Conservation (phyloP, 1,284 basidiomycete species). For the Leccinum griseonigrum region DNA sequence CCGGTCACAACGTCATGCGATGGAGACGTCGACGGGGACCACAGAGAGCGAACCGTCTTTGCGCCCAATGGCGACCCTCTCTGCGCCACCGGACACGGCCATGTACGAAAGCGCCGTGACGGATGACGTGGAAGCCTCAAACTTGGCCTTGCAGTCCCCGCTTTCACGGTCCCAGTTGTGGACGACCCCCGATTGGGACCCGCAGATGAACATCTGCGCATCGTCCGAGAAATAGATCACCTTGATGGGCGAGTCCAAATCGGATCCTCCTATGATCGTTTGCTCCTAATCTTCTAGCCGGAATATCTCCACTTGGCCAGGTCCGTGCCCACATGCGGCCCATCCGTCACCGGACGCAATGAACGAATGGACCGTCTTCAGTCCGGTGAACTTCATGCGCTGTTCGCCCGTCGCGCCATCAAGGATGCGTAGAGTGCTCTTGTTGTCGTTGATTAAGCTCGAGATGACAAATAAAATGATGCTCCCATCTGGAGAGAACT, state of each 20-base stretch:
- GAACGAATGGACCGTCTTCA: slow-evolving; percentile 11
- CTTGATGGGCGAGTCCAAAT: background rate
- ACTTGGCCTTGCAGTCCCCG: slow-evolving; percentile 15
- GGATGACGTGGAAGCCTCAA: slow-evolving; percentile 2
- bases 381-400: slow-evolving; percentile 7
- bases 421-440: slow-evolving; percentile 14
- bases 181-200: slow-evolving; percentile 14
- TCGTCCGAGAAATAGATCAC: slow-evolving; percentile 14
- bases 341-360: slow-evolving; percentile 13
- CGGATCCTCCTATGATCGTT: background rate
- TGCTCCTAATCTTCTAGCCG: background rate
- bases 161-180: slow-evolving; percentile 16
- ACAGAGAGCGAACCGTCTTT: slow-evolving; percentile 22
- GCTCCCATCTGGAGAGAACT: slow-evolving; percentile 18
- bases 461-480: slow-evolving; percentile 7
- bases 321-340: slow-evolving; percentile 14
- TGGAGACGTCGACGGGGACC: slow-evolving; percentile 16
- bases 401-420: slow-evolving; percentile 12
- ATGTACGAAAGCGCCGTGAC: slow-evolving; percentile 18
- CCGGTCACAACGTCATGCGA: slow-evolving; percentile 9
- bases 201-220: slow-evolving; percentile 13
- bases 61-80: slow-evolving; percentile 14
- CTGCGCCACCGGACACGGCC: background rate
- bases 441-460: slow-evolving; percentile 8
- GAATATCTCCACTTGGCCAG: slow-evolving; percentile 14